A percentile compares a stretch with the other conserved stretches of the same genome.
Evolutionary conservation across 1,284 basidiomycete species (phyloP).

Genomic region (Leucoagaricus sp.): DNA sequence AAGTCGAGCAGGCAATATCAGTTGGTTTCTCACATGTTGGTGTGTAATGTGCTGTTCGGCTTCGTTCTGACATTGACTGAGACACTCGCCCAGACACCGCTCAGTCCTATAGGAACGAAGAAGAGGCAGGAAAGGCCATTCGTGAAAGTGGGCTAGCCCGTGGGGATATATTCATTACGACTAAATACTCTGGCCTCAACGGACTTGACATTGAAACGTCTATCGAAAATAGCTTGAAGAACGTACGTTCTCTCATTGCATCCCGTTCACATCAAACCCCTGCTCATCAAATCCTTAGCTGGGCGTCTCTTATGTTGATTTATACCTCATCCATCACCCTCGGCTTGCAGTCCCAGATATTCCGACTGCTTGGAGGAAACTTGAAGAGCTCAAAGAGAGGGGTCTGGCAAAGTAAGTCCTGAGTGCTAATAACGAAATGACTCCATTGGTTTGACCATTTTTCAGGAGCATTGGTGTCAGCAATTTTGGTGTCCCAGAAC

Average conservation of each 20-base stretch:
- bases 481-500: slow-evolving; percentile 62
- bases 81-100: slow-evolving; percentile 43
- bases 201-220: slow-evolving; percentile 54
- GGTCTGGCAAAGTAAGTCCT: slow-evolving; percentile 55
- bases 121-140: slow-evolving; percentile 48
- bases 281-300: slow-evolving; percentile 39
- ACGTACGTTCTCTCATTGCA: slow-evolving; percentile 36
- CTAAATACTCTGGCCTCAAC: slow-evolving; percentile 61
- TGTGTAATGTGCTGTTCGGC: slow-evolving; percentile 23
- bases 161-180: slow-evolving; percentile 49
- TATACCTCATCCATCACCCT: slow-evolving; percentile 71
- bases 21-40: slow-evolving; percentile 57
- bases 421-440: neutral
- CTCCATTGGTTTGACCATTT: neutral
- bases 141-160: slow-evolving; percentile 47
- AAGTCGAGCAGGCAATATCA: slow-evolving; percentile 54
- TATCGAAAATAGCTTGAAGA: slow-evolving; percentile 56
- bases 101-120: slow-evolving; percentile 50
- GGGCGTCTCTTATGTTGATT: slow-evolving; percentile 66
- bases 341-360: slow-evolving; percentile 51
- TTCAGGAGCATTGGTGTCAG: slow-evolving; percentile 74
- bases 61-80: neutral
- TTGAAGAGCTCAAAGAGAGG: slow-evolving; percentile 58
- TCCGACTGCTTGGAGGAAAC: slow-evolving; percentile 58
- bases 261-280: neutral